These are phyloP conservation scores for Rhytidhysteron rufulum DNA, from an alignment of 2,329 filamentous ascomycete species.

Conservation along the genomic window DNA sequence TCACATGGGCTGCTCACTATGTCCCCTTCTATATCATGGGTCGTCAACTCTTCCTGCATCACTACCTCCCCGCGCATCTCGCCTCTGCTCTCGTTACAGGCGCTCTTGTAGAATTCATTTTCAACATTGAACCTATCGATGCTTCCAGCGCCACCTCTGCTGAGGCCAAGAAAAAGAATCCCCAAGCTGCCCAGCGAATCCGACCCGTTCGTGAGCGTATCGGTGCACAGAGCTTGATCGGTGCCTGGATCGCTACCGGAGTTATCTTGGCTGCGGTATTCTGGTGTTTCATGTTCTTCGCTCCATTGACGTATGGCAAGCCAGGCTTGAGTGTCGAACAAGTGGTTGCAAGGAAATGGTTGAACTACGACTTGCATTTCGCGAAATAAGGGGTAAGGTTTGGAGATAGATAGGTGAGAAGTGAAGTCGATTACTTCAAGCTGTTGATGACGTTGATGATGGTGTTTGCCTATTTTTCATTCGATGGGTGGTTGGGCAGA, in stretches of 20 bases:
- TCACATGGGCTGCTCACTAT: conserved; percentile 96
- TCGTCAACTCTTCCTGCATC: conserved; percentile 94
- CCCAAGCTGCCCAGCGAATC: conserved; percentile 31
- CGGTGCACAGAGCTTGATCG: conserved; percentile 70
- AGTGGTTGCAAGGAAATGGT: conserved; percentile 85
- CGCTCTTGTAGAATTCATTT: conserved; percentile 90
- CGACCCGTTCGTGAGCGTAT: conserved; percentile 81
- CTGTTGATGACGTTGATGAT: neutral
- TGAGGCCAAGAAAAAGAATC: conserved; percentile 23
- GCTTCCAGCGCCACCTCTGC: conserved; percentile 42
- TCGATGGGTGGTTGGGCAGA: no score
- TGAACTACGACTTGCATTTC: conserved; percentile 97
- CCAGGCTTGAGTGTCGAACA: conserved; percentile 77
- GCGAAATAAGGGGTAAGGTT: conserved; percentile 66
- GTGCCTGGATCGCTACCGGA: conserved; percentile 72
- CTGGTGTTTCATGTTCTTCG: conserved; percentile 87
- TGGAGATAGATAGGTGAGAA: neutral
- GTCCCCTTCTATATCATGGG: conserved; percentile 98
- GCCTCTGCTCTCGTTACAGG: conserved; percentile 88
- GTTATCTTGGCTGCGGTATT: conserved; percentile 66
- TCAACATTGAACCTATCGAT: conserved; percentile 75
- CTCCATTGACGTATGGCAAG: conserved; percentile 91
- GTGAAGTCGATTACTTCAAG: neutral
- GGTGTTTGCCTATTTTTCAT: neutral
- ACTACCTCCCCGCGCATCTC: conserved; percentile 92